Percentiles rank a stretch among this genome's conserved stretches.
Evolutionary conservation across 805 yeast genomes (phyloP).

Genomic region (Saccharomycopsis guyanensis): DNA sequence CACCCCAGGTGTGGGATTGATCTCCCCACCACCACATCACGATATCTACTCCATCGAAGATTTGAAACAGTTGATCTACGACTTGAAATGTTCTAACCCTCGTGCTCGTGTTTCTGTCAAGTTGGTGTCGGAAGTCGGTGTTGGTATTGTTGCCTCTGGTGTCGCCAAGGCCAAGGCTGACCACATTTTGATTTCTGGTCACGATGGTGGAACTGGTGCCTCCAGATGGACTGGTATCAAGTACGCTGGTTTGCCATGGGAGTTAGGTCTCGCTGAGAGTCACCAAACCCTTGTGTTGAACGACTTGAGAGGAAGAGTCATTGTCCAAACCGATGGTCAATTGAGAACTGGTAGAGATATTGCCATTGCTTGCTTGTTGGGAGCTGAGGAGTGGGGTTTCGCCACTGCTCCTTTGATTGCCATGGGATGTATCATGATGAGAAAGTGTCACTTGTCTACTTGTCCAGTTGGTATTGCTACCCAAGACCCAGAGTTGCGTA

Average conservation of each 20-base stretch:
- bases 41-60: constrained; percentile 98
- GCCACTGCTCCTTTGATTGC: constrained; percentile 97
- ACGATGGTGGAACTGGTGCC: constrained; percentile 99
- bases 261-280: constrained; percentile 94
- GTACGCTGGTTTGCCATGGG: constrained; percentile 98
- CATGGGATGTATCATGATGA: constrained; percentile 95
- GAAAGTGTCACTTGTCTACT: constrained; percentile 87
- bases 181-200: constrained; percentile 91
- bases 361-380: constrained; percentile 90
- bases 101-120: constrained; percentile 95
- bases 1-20: constrained; percentile 92
- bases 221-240: constrained; percentile 96
- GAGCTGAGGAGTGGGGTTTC: constrained; percentile 98
- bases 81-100: constrained; percentile 94
- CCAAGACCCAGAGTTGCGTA: constrained; percentile 89
- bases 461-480: constrained; percentile 99
- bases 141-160: constrained; percentile 98
- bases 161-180: constrained; percentile 99
- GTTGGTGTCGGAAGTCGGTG: constrained; percentile 97
- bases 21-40: constrained; percentile 98
- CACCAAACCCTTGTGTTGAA: constrained; percentile 95
- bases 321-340: constrained; percentile 98
- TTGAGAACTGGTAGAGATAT: constrained; percentile 94
- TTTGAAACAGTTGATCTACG: constrained; percentile 92
- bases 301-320: constrained; percentile 91